phyloP scores from a whole-genome alignment of 148 eudicot genomes.

The Pouteria glomerata region DNA sequence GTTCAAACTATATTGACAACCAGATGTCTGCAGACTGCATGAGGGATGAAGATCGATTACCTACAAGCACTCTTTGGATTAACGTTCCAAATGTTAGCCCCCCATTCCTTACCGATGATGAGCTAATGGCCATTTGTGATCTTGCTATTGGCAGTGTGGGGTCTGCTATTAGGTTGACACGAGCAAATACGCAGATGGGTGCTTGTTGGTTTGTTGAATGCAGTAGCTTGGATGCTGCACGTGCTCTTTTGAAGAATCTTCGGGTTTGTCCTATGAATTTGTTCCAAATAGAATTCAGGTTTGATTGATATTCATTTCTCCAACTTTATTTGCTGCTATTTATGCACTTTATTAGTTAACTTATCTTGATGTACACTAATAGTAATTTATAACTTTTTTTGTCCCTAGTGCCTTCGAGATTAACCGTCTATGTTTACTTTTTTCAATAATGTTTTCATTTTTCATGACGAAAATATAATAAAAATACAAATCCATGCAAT shows the following conservation, averaged over 20 bases:
- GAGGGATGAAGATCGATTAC: slow-evolving; percentile 16
- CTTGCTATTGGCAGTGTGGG: slow-evolving; percentile 24
- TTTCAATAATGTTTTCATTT: neutral
- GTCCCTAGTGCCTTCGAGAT: no score
- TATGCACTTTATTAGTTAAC: no score
- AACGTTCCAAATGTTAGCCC: slow-evolving; percentile 17
- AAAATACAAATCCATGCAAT: neutral
- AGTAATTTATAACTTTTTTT: no score
- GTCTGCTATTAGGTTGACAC: slow-evolving; percentile 22
- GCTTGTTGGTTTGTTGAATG: slow-evolving; percentile 37
- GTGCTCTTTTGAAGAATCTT: slow-evolving; percentile 24
- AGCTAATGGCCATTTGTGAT: slow-evolving; percentile 30
- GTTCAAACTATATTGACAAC: slow-evolving; percentile 2
- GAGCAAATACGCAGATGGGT: slow-evolving; percentile 19
- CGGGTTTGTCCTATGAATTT: slow-evolving; percentile 29
- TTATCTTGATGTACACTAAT: no score
- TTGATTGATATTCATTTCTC: slow-evolving; percentile 4
- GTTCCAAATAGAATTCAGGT: slow-evolving; percentile 41
- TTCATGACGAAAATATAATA: neutral
- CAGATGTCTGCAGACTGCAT: slow-evolving; percentile 1
- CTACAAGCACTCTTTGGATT: slow-evolving; percentile 28
- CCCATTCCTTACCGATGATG: slow-evolving; percentile 28
- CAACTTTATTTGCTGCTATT: neutral
- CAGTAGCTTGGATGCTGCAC: slow-evolving; percentile 34
- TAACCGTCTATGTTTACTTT: no score